A percentile compares a stretch with the other conserved stretches of the same genome.
Conservation (phyloP, 1,284 basidiomycete genomes). For the Cutaneotrichosporon mucoides region DNA sequence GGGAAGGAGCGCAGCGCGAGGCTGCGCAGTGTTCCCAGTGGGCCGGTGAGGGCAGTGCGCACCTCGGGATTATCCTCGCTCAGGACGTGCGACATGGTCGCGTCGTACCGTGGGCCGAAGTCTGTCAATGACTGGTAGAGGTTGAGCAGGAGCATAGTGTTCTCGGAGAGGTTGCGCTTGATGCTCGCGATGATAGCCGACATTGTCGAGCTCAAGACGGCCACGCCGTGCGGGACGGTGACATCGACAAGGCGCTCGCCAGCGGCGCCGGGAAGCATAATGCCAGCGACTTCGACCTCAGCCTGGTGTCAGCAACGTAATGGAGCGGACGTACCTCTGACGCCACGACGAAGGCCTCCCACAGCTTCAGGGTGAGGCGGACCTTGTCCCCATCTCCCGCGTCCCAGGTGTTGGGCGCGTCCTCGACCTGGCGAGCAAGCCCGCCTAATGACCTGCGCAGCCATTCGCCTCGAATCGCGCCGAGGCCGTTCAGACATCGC, state of each 20-base stretch:
- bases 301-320: constrained; percentile 24
- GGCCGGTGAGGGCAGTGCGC: constrained; percentile 15
- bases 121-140: constrained; percentile 37
- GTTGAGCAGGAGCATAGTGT: constrained; percentile 43
- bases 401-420: constrained; percentile 36
- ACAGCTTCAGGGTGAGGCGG: constrained; percentile 25
- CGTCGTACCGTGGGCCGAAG: constrained; percentile 32
- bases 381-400: constrained; percentile 36
- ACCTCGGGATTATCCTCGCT: constrained; percentile 22
- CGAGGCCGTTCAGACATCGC: constrained; percentile 26
- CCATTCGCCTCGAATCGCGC: constrained; percentile 35
- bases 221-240: constrained; percentile 26
- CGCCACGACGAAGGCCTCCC: constrained; percentile 36
- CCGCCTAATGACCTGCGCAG: constrained; percentile 25
- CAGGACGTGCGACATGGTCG: constrained; percentile 21
- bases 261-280: constrained; percentile 36
- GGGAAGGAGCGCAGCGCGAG: constrained; percentile 45
- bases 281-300: constrained; percentile 39
- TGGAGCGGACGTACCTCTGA: constrained; percentile 32
- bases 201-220: constrained; percentile 26
- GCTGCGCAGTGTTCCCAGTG: constrained; percentile 29
- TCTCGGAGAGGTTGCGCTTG: constrained; percentile 36
- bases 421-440: constrained; percentile 29
- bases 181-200: constrained; percentile 33
- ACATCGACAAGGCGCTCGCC: constrained; percentile 28